Evolutionary conservation across 2,329 filamentous ascomycete genomes (phyloP).

Genomic region (Talaromyces sp.): DNA sequence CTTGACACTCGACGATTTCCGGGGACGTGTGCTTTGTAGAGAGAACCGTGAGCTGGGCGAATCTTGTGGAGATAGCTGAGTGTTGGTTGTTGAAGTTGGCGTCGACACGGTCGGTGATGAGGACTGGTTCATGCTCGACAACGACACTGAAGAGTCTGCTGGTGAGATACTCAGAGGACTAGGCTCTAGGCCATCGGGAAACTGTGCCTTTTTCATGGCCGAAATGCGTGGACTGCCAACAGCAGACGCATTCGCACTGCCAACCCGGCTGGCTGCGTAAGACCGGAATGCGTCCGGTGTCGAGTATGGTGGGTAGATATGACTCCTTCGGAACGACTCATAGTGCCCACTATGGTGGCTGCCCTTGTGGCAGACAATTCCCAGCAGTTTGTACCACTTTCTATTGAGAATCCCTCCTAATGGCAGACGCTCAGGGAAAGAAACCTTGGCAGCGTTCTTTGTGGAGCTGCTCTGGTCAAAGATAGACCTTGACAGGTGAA

Average conservation of each 20-base stretch:
- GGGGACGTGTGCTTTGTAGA: slow-evolving; percentile 23
- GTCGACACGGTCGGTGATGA: slow-evolving; percentile 14
- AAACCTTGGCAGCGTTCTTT: slow-evolving; percentile 92
- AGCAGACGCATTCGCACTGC: slow-evolving; percentile 49
- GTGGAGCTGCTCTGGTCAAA: slow-evolving; percentile 75
- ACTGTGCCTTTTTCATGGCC: slow-evolving; percentile 25
- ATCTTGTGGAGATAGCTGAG: slow-evolving; percentile 10
- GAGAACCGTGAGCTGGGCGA: slow-evolving; percentile 28
- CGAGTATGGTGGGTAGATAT: slow-evolving; percentile 70
- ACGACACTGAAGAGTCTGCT: slow-evolving; percentile 29
- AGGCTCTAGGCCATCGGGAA: slow-evolving; percentile 20
- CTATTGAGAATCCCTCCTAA: slow-evolving; percentile 74
- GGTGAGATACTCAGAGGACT: slow-evolving; percentile 26
- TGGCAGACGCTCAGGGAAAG: slow-evolving; percentile 81
- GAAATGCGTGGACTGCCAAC: slow-evolving; percentile 45
- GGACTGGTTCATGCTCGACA: slow-evolving; percentile 24
- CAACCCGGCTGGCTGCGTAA: slow-evolving; percentile 60
- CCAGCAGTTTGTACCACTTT: slow-evolving; percentile 77
- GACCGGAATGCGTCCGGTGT: slow-evolving; percentile 75
- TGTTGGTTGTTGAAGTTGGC: slow-evolving; percentile 13
- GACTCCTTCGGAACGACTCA: slow-evolving; percentile 88
- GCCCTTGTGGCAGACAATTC: slow-evolving; percentile 88
- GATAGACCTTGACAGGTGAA: slow-evolving; percentile 90
- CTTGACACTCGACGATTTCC: slow-evolving; percentile 17
- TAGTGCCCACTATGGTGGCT: slow-evolving; percentile 96